These are phyloP conservation scores for Suhomyces maxii DNA, from an alignment of 1,139 yeast species.

Conservation along the genomic window DNA sequence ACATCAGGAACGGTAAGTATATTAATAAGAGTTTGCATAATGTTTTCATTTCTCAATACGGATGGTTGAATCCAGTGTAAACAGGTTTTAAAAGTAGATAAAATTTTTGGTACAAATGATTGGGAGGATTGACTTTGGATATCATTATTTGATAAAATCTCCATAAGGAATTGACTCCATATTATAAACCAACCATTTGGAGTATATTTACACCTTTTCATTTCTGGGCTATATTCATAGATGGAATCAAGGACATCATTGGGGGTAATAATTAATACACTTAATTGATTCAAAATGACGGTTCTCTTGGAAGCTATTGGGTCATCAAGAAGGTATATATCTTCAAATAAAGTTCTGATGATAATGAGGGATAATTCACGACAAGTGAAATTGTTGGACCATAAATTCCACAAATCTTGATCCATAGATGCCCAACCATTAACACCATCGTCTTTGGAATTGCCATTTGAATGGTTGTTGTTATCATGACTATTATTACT, in stretches of 20 bases:
- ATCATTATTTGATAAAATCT: conserved; percentile 42
- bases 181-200: conserved; percentile 83
- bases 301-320: conserved; percentile 83
- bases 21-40: conserved; percentile 62
- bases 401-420: conserved; percentile 64
- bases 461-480: conserved; percentile 8
- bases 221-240: conserved; percentile 70
- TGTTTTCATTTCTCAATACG: conserved; percentile 65
- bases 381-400: conserved; percentile 64
- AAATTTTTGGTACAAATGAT: conserved; percentile 60
- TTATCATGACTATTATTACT: conserved; percentile 1
- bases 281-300: conserved; percentile 73
- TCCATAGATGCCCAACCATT: conserved; percentile 96
- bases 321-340: conserved; percentile 88
- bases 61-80: conserved; percentile 87
- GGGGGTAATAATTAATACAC: conserved; percentile 81
- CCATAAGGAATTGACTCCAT: conserved; percentile 69
- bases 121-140: conserved; percentile 38
- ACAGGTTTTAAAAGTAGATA: conserved; percentile 86
- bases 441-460: conserved; percentile 34
- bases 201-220: conserved; percentile 62
- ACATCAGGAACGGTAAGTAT: conserved; percentile 63
- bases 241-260: conserved; percentile 60
- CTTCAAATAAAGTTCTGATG: conserved; percentile 86
- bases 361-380: conserved; percentile 79